Evolutionary conservation across 2,329 filamentous ascomycete genomes (phyloP), one percentile per base, ranked within the genome.

Genomic region (Colletotrichum cuscutae): DNA sequence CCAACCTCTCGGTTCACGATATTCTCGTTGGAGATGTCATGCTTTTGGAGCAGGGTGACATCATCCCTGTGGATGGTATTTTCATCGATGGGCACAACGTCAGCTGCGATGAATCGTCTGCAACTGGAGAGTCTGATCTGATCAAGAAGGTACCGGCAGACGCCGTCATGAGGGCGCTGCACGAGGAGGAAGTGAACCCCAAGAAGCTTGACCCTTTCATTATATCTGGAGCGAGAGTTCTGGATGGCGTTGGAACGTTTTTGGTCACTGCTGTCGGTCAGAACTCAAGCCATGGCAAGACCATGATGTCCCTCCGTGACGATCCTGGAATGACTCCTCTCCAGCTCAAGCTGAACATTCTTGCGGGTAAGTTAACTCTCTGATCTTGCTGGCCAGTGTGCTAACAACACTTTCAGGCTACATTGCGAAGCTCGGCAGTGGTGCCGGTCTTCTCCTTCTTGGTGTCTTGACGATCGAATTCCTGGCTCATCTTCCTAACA

Each of bases 151-250:
- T 87, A 0, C 80, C 84, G 3, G 91, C 88, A 8, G 85, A 89
- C 13, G 86, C 89, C 58, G 90, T 91, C 59, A 89, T 88, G 82
- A 82, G 86, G 49, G 85, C 84, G 12, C 85, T 92, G 22, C 83
- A 86, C 59, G 83, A 86, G 49, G 85, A 83, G 42, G 84, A 86
- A n/a, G 84, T 77, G 15, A 77, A 77, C 4, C 64, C 61, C 30
- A 79, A 81, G 65, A 88, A 90, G 84, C 93, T 92, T 75, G 94
- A 95, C 77, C 93, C 94, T 0, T 96, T 96, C 80, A 94, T 96
- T 74, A 86, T 95, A 4, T 95, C 93, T n/a, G 94, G 94, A 58
- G 92, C 92, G 6, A 94, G 94, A 77, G 91, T 96, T n/a, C 90
- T 91, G 0, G 71, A 75, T 24, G 65, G 58, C n/a, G 71, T 75